These are phyloP conservation scores for Magnusiomyces ingens DNA, from an alignment of 1,139 yeast genomes.

Conservation along the genomic window DNA sequence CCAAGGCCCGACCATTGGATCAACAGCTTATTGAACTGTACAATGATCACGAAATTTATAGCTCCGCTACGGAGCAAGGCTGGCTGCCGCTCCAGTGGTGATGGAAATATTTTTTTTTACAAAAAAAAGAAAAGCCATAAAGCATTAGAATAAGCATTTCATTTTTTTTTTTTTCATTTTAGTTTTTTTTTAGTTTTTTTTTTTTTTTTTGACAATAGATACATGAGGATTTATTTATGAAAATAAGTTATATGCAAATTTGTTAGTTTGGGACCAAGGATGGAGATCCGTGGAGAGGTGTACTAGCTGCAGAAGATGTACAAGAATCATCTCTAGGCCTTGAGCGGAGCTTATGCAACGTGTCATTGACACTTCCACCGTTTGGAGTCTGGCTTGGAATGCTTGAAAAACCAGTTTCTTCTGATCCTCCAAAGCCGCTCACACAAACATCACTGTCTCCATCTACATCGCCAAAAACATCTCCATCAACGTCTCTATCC, in stretches of 20 bases:
- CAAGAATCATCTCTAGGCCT: not conserved
- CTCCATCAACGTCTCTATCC: conserved; percentile 4
- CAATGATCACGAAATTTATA: conserved; percentile 53
- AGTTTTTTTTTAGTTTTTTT: not conserved
- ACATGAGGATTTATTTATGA: not conserved
- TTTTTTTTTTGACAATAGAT: not conserved
- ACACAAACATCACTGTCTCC: not conserved
- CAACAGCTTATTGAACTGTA: conserved; percentile 91
- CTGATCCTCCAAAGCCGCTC: too few species aligned
- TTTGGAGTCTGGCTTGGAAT: not conserved
- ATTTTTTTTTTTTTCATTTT: not conserved
- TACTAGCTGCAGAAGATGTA: not conserved
- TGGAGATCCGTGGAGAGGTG: not conserved
- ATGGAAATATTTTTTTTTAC: conserved; percentile 23
- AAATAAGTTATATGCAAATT: not conserved
- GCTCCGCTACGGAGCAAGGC: conserved; percentile 44
- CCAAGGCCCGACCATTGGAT: conserved; percentile 91
- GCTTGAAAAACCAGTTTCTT: not conserved
- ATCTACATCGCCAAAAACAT: not conserved
- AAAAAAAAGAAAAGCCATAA: conserved; percentile 16
- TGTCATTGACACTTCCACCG: not conserved
- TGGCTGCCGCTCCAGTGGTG: conserved; percentile 70
- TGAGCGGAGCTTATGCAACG: not conserved
- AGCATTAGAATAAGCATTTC: not conserved
- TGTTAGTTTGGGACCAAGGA: not conserved